Percentiles rank a stretch among this genome's conserved stretches.
phyloP scores from a whole-genome alignment of 768 basidiomycete genomes.

The Exidia glandulosa region DNA sequence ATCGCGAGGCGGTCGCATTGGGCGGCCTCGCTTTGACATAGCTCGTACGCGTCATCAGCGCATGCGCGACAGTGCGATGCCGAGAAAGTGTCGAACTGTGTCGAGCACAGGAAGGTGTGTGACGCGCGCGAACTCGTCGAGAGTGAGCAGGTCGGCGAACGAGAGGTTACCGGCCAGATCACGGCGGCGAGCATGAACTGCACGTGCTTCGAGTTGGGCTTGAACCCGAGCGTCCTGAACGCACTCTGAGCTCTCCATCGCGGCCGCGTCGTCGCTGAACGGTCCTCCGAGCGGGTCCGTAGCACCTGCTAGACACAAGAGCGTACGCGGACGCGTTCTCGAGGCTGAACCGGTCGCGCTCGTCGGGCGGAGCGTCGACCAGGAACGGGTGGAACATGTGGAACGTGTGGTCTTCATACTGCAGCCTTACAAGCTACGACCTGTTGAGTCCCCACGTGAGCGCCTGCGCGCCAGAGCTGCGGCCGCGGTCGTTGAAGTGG shows the following conservation, averaged over 20 bases:
- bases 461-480: conserved; percentile 66
- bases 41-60: conserved; percentile 74
- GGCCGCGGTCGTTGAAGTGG: conserved; percentile 77
- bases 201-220: conserved; percentile 72
- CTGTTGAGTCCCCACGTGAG: conserved; percentile 82
- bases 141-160: conserved; percentile 59
- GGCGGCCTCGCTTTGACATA: conserved; percentile 72
- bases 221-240: conserved; percentile 80
- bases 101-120: conserved; percentile 43
- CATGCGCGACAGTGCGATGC: conserved; percentile 54
- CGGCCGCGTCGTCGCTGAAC: conserved; percentile 80
- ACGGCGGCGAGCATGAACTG: conserved; percentile 73
- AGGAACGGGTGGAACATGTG: conserved; percentile 91
- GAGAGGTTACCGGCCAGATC: conserved; percentile 68
- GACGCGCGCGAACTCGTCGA: conserved; percentile 48
- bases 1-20: conserved; percentile 74
- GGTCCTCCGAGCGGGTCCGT: conserved; percentile 80
- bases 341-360: conserved; percentile 72
- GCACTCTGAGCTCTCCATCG: conserved; percentile 72
- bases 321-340: conserved; percentile 80
- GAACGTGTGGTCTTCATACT: conserved; percentile 77
- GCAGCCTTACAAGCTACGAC: conserved; percentile 58
- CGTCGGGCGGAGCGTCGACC: conserved; percentile 69
- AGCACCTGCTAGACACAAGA: conserved; percentile 76
- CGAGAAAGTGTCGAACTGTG: conserved; percentile 62